Percentiles rank a stretch among this genome's conserved stretches.
Evolutionary conservation across 345 rosid genomes (phyloP).

Genomic region (Leavenworthia alabamica): DNA sequence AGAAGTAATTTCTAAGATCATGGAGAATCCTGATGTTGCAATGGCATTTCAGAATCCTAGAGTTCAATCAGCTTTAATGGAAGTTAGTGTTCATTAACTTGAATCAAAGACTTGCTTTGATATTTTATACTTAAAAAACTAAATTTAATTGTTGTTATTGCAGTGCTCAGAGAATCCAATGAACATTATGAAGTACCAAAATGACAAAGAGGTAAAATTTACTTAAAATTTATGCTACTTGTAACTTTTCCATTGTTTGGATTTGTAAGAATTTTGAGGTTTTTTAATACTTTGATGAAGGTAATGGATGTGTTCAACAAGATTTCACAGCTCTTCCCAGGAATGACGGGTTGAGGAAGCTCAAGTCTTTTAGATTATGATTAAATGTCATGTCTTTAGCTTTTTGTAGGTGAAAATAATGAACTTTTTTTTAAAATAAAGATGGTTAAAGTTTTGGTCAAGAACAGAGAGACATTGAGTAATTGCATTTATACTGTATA

Average conservation of each 20-base stretch:
- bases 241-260: not conserved
- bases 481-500: not conserved
- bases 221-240: not conserved
- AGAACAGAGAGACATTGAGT: not conserved
- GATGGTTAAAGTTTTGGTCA: conserved; percentile 27
- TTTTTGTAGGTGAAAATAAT: conserved; percentile 8
- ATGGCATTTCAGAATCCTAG: conserved; percentile 93
- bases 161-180: conserved; percentile 95
- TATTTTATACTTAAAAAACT: too few relatives aligned
- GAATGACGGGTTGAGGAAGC: conserved; percentile 49
- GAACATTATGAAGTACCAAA: conserved; percentile 86
- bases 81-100: conserved; percentile 41
- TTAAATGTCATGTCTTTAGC: conserved; percentile 21
- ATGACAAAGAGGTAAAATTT: conserved; percentile 90
- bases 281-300: conserved; percentile 33
- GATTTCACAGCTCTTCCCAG: conserved; percentile 92
- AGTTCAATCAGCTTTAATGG: conserved; percentile 93
- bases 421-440: not conserved
- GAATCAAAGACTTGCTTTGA: not conserved
- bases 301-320: conserved; percentile 96
- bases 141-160: conserved; percentile 16
- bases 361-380: conserved; percentile 7
- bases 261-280: not conserved
- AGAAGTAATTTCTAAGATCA: conserved; percentile 82
- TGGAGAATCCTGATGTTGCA: conserved; percentile 94